Percentiles rank a stretch among this genome's conserved stretches.
Evolutionary conservation across 1,284 basidiomycete genomes (phyloP).

Genomic region (Sparassis latifolia): DNA sequence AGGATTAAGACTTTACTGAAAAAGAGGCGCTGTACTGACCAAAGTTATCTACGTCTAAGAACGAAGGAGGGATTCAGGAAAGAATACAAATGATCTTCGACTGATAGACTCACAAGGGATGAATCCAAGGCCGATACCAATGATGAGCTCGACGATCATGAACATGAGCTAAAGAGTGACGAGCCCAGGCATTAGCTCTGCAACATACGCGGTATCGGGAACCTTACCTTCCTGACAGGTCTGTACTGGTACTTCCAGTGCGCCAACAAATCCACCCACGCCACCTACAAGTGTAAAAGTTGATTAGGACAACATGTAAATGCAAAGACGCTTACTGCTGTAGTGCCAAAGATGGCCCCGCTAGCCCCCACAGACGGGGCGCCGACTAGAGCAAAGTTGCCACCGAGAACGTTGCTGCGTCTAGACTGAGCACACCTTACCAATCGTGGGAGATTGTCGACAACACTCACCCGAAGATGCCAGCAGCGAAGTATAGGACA

Average conservation of each 20-base stretch:
- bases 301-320: too few species aligned
- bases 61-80: slow-evolving; percentile 4
- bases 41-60: slow-evolving; percentile 72
- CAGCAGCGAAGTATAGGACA: slow-evolving; percentile 82
- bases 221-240: slow-evolving; percentile 66
- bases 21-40: slow-evolving; percentile 33
- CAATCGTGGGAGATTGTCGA: not conserved
- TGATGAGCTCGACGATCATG: slow-evolving; percentile 77
- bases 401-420: slow-evolving; percentile 74
- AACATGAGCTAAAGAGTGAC: slow-evolving; percentile 54
- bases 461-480: slow-evolving; percentile 73
- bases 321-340: slow-evolving; percentile 51
- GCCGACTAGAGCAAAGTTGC: slow-evolving; percentile 86
- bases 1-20: slow-evolving; percentile 1
- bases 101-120: slow-evolving; percentile 54
- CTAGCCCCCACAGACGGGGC: slow-evolving; percentile 91
- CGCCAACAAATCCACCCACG: slow-evolving; percentile 84
- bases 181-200: not conserved
- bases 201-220: not conserved
- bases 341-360: slow-evolving; percentile 90
- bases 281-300: slow-evolving; percentile 36
- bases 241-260: slow-evolving; percentile 89
- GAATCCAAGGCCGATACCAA: slow-evolving; percentile 84
- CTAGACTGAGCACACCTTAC: not conserved
- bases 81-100: not conserved